Evolutionary conservation across 129 eudicot genomes (phyloP), one percentile per base, ranked within the genome.

Genomic region (Glebionis coronaria): DNA sequence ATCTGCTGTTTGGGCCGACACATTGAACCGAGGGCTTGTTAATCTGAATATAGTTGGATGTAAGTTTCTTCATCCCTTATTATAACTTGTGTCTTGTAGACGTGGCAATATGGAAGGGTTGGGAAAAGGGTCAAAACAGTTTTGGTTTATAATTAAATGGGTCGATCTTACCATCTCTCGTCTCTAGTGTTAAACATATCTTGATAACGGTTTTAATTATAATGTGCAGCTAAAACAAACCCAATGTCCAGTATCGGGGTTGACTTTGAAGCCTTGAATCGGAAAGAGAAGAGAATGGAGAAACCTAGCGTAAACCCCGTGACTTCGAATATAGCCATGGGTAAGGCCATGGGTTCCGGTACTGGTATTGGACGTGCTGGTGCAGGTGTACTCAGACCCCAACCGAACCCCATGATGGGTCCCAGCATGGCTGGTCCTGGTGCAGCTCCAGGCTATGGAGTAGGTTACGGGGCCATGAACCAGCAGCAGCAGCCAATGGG

Each of bases 321-420:
- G 61, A 70, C 78, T 14, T 89, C 97, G 3, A 90, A 78, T 12
- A 71, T 90, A 40, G 54, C 78, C 65, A 94, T 94, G 99, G 99
- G 99, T 63, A 94, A 90, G 80, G 99, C 99, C 40, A 94, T 94
- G 99, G 99, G 99, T 42, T 90, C 97, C 11, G 99, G 99, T 73
- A 70, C 97, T 76, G 99, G 99, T 54, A 81, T 87, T 38, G 99
- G 99, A 3, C 95, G 95, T 67, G 90, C 93, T 52, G 92, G 95
- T 70, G 91, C 81, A 1, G 80, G 88, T 77, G 85, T 81, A 64
- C 73, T 87, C 15, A 81, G 97, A 85, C 80, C 90, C 54, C 74
- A 77, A 49, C 79, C 81, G 3, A 90, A 83, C 77, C 79, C 90
- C 65, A 76, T 87, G 90, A 61, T 84, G 84, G 90, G 92, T 71